These are phyloP conservation scores for Silene conica DNA, from an alignment of 148 eudicot genomes.

Conservation along the genomic window DNA sequence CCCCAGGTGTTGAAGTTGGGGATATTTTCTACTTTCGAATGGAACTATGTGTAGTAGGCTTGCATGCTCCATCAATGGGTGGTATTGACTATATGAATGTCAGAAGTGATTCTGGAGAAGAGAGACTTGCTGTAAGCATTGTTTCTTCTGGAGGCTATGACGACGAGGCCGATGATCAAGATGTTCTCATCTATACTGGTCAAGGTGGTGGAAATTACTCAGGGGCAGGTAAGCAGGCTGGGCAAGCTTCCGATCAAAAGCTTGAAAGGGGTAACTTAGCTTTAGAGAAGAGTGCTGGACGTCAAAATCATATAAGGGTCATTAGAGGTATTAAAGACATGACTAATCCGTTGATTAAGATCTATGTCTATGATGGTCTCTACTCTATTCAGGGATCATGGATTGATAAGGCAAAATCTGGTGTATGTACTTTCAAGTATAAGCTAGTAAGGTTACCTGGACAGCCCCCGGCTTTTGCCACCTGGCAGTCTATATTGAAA, in stretches of 20 bases:
- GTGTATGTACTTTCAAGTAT: slow-evolving; percentile 74
- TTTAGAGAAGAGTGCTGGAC: slow-evolving; percentile 69
- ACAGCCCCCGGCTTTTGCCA: slow-evolving; percentile 63
- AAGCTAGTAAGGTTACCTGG: slow-evolving; percentile 70
- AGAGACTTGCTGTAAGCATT: slow-evolving; percentile 76
- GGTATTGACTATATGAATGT: slow-evolving; percentile 80
- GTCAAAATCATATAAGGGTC: slow-evolving; percentile 76
- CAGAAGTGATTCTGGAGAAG: slow-evolving; percentile 48
- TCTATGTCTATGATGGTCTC: slow-evolving; percentile 83
- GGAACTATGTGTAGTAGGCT: slow-evolving; percentile 78
- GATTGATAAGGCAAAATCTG: slow-evolving; percentile 69
- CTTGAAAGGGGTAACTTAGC: slow-evolving; percentile 92
- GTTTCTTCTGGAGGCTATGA: slow-evolving; percentile 92
- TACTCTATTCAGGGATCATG: slow-evolving; percentile 77
- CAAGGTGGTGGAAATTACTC: slow-evolving; percentile 81
- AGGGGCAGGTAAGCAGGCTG: slow-evolving; percentile 47
- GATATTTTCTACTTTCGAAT: slow-evolving; percentile 87
- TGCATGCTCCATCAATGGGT: slow-evolving; percentile 89
- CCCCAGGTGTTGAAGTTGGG: slow-evolving; percentile 85
- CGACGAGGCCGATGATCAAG: slow-evolving; percentile 65
- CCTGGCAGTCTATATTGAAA: slow-evolving; percentile 84
- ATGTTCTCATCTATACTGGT: slow-evolving; percentile 74
- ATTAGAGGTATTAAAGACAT: slow-evolving; percentile 67
- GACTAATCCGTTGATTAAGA: slow-evolving; percentile 34
- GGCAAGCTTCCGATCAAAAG: slow-evolving; percentile 66